Base-by-base conservation (phyloP, 805 yeast species). In the Middelhovenomyces tepae region DNA sequence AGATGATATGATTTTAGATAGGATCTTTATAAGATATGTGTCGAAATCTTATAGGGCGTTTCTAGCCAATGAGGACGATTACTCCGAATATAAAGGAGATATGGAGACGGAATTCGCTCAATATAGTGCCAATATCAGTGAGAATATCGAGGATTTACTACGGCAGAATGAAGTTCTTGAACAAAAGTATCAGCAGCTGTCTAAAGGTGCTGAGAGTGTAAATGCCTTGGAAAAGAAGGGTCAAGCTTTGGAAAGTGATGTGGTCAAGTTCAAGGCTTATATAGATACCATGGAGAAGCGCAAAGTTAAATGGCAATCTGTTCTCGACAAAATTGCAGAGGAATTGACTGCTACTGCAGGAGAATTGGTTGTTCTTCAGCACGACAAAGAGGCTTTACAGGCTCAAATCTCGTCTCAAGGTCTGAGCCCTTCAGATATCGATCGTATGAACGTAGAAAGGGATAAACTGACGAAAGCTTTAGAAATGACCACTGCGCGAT, bases 241-340 rank as follows among this genome's bases (percentile, higher is more conserved):
- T 4, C 64, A 63, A 39, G 81, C 84, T 1, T 59, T 85, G 35
- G 80, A 78, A 42, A 71, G 72, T 40, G 95, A 85, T 53, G 63
- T 79, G 27, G 60, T 62, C 27, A 79, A 80, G 53, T 80, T 83
- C 47, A 68, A 71, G 45, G 78, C 75, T n/a, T 83, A 79, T 49
- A 74, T 81, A 34, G 73, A 73, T 27, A 65, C 73, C 5, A 76
- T 81, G 72, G 71, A 75, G 44, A 60, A 62, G n/a, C 65, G 83
- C 39, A 78, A 75, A 43, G 44, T 53, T 9, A 76, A 74, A 50
- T 81, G 94, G 91, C 64, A 69, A 2, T 43, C 55, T 11, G 69
- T 73, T 27, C 51, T 84, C 31, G 60, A 65, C n/a, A 73, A 73
- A 42, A 68, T 81, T 38, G 61, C 65, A 20, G 54, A 52, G 5